phyloP scores from a whole-genome alignment of 164 flowering plant genomes.

The Amborella trichopoda region DNA sequence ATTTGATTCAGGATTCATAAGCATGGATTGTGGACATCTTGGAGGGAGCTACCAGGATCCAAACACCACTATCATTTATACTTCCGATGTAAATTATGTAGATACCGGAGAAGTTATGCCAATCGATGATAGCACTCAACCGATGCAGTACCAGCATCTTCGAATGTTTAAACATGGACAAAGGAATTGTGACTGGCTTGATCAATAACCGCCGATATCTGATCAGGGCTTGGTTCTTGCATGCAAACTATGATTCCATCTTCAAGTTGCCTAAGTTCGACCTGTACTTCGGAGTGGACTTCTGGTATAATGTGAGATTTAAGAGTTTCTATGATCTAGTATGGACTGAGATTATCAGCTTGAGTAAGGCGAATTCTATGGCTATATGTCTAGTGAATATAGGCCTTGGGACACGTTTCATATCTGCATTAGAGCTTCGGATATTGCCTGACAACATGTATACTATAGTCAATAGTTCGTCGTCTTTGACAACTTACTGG shows the following conservation, averaged over 20 bases:
- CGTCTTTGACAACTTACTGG: too few species aligned
- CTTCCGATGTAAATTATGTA: background rate
- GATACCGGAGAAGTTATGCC: background rate
- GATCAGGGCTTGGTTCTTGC: constrained; percentile 2
- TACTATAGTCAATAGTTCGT: too few species aligned
- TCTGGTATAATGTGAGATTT: constrained; percentile 20
- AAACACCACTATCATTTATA: background rate
- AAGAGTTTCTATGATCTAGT: background rate
- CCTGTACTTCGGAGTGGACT: constrained; percentile 21
- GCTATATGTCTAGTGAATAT: too few species aligned
- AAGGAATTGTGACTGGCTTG: background rate
- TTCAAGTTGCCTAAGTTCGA: constrained; percentile 21
- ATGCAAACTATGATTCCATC: constrained; percentile 15
- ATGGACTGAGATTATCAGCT: constrained; percentile 17
- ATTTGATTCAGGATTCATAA: constrained; percentile 4
- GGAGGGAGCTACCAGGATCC: background rate
- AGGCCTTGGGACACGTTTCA: constrained; percentile 28
- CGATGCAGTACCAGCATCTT: background rate
- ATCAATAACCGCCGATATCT: background rate
- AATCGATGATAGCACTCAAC: background rate
- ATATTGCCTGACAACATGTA: background rate
- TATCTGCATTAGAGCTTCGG: constrained; percentile 31
- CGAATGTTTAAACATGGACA: background rate
- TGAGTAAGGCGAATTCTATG: too few species aligned
- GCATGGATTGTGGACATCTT: constrained; percentile 2